A percentile compares a stretch with the other conserved stretches of the same genome.
phyloP scores from a whole-genome alignment of 139 green algal species.

The Yamagishiella unicocca region DNA sequence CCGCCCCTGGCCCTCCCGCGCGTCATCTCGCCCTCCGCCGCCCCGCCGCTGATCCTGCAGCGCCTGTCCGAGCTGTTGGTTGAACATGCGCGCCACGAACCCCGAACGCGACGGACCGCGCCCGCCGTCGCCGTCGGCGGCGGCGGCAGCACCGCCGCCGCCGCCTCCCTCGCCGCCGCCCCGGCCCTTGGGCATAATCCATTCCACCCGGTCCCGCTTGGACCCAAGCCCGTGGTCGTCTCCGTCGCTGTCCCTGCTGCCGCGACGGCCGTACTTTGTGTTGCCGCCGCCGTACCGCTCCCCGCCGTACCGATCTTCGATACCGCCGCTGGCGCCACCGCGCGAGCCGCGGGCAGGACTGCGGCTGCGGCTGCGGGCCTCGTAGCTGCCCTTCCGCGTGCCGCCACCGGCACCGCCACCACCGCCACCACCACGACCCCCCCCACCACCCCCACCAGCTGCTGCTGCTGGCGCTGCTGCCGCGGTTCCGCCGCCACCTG shows the following conservation, averaged over 20 bases:
- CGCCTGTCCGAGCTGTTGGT: slow-evolving; percentile 8
- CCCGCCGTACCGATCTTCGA: not conserved
- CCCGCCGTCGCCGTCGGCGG: not conserved
- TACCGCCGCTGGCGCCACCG: not conserved
- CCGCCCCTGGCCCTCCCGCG: no score
- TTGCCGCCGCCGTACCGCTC: not conserved
- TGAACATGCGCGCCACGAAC: slow-evolving; percentile 15
- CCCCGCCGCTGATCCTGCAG: slow-evolving; percentile 17
- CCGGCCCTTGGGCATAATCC: not conserved
- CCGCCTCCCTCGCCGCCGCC: no score
- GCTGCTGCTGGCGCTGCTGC: not conserved
- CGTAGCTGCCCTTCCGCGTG: not conserved
- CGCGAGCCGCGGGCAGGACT: not conserved
- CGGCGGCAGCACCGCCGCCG: not conserved
- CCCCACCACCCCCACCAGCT: no score
- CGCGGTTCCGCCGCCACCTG: no score
- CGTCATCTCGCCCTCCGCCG: not conserved
- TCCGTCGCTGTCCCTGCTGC: not conserved
- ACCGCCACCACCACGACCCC: no score
- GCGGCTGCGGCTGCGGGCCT: slow-evolving; percentile 19
- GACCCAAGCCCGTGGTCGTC: not conserved
- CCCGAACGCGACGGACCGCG: not conserved
- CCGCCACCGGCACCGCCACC: not conserved
- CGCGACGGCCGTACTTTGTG: slow-evolving; percentile 20
- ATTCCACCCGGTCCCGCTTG: not conserved